Evolutionary conservation across 1,139 yeast species (phyloP).

Genomic region (Scheffersomyces lignicola): DNA sequence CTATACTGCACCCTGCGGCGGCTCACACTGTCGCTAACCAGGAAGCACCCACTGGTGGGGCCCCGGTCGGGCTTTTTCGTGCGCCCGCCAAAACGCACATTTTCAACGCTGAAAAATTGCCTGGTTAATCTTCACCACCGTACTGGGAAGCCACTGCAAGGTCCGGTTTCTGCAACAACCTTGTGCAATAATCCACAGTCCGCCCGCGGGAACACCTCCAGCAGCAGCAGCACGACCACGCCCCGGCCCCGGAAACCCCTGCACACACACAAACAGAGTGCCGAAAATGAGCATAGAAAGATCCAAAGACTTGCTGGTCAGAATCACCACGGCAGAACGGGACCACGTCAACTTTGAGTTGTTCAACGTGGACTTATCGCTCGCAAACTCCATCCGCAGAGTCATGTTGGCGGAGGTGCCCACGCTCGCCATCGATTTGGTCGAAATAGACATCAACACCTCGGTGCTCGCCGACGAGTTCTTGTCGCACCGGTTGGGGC

Average conservation of each 20-base stretch:
- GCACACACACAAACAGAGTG: background rate
- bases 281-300: conserved; percentile 39
- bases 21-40: no score
- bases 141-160: conserved; percentile 1
- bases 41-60: no score
- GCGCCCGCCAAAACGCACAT: no score
- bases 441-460: conserved; percentile 90
- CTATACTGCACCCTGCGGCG: no score
- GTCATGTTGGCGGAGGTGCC: conserved; percentile 96
- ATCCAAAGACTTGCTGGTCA: conserved; percentile 67
- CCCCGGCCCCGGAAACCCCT: background rate
- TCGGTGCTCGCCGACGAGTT: conserved; percentile 97
- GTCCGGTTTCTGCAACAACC: background rate
- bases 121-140: background rate
- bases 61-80: no score
- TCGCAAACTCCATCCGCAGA: conserved; percentile 91
- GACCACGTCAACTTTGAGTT: conserved; percentile 91
- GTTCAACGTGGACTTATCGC: conserved; percentile 81
- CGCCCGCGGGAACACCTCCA: background rate
- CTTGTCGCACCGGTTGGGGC: conserved; percentile 87
- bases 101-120: no score
- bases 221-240: background rate
- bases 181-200: background rate
- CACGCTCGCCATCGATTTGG: conserved; percentile 91
- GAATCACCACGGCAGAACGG: conserved; percentile 79